phyloP scores from a whole-genome alignment of 371 early-diverging fungal genomes.

The Basidiobolus meristosporus region DNA sequence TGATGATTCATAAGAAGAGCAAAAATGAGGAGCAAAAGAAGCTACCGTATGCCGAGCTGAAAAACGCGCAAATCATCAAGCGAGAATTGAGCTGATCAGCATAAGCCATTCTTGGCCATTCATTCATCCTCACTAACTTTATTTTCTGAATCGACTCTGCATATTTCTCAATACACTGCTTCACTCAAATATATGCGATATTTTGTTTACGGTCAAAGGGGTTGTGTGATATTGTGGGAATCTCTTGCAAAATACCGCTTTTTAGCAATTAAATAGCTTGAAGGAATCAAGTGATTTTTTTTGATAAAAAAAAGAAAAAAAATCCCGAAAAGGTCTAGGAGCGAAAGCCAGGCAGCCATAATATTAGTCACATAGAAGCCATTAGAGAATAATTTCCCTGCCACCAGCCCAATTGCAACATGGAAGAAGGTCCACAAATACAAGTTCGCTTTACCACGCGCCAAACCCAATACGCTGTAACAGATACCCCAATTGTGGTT shows the following conservation, averaged over 20 bases:
- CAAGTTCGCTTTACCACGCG: slow-evolving; percentile 72
- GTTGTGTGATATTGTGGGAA: too few species aligned
- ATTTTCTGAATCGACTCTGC: not conserved
- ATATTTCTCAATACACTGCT: not conserved
- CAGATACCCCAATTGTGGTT: slow-evolving; percentile 64
- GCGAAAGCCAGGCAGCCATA: not conserved
- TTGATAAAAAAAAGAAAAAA: not conserved
- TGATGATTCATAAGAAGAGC: slow-evolving; percentile 68
- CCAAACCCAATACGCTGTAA: slow-evolving; percentile 50
- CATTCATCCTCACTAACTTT: not conserved
- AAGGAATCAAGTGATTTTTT: not conserved
- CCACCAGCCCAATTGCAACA: not conserved
- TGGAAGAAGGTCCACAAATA: slow-evolving; percentile 22
- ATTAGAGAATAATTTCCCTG: not conserved
- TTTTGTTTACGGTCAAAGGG: too few species aligned
- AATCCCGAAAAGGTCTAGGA: not conserved
- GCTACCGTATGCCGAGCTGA: not conserved
- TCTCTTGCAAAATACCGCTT: too few species aligned
- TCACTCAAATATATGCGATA: too few species aligned
- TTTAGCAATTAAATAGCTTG: not conserved
- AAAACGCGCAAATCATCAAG: not conserved
- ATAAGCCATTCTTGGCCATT: not conserved
- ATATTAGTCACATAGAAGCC: not conserved
- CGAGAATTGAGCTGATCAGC: not conserved
- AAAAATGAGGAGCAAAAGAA: not conserved